These are phyloP conservation scores for Bertia moriformis DNA, from an alignment of 2,329 filamentous ascomycete genomes.

Conservation along the genomic window DNA sequence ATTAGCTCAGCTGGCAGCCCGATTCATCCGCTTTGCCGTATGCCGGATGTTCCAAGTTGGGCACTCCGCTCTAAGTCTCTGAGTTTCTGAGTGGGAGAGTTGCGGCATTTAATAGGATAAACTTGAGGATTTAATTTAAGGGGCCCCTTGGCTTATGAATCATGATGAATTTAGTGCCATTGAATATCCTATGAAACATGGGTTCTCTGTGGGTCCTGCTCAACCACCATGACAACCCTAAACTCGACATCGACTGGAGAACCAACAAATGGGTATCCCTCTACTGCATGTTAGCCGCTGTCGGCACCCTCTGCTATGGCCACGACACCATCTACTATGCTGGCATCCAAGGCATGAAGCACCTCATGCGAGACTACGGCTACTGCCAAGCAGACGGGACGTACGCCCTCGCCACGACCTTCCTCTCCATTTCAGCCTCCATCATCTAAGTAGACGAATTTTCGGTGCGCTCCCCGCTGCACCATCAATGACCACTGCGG, in stretches of 20 bases:
- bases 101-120: too few species aligned
- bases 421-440: conserved; percentile 17
- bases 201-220: not conserved
- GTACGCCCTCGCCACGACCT: conserved; percentile 9
- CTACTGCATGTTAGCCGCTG: conserved; percentile 10
- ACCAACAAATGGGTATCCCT: conserved; percentile 8
- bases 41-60: too few species aligned
- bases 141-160: too few species aligned
- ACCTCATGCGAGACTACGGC: conserved; percentile 12
- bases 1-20: too few species aligned
- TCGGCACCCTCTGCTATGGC: conserved; percentile 9
- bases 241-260: conserved; percentile 5
- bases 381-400: conserved; percentile 6
- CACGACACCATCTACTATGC: conserved; percentile 10
- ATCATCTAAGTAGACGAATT: conserved; percentile 23
- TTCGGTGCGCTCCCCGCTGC: conserved; percentile 16
- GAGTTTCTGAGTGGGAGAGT: too few species aligned
- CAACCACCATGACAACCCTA: too few species aligned
- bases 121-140: too few species aligned
- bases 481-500: conserved; percentile 20
- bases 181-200: not conserved
- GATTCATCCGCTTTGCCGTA: too few species aligned
- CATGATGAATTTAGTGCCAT: too few species aligned
- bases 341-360: conserved; percentile 11
- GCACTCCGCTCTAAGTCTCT: too few species aligned